These are phyloP conservation scores for Isoetes taiwanensis DNA, from an alignment of 75 land plant genomes.

Conservation along the genomic window DNA sequence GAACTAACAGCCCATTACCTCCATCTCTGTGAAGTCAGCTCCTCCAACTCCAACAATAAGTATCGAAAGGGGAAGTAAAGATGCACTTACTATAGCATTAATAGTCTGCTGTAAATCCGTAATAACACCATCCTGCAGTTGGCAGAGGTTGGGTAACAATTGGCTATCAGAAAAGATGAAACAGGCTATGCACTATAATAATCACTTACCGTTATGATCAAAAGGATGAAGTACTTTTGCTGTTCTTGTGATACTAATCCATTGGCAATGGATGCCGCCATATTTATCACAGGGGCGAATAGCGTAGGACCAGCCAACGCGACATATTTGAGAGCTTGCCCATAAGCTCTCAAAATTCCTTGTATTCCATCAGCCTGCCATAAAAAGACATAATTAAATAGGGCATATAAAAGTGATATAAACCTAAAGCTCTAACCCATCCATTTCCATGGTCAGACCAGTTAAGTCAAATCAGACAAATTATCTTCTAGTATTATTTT, in stretches of 20 bases:
- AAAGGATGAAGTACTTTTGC: slow-evolving; percentile 58
- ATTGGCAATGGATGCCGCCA: slow-evolving; percentile 50
- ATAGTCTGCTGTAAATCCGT: slow-evolving; percentile 91
- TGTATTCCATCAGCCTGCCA: slow-evolving; percentile 57
- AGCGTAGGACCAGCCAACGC: slow-evolving; percentile 73
- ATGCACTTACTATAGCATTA: slow-evolving; percentile 73
- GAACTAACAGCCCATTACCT: slow-evolving; percentile 25
- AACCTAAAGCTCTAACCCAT: too few species aligned
- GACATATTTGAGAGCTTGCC: slow-evolving; percentile 43
- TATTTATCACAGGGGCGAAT: slow-evolving; percentile 58
- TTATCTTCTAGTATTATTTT: too few species aligned
- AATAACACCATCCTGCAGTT: slow-evolving; percentile 79
- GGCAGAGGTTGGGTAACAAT: neutral
- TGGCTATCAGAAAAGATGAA: too few species aligned
- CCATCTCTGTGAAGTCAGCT: slow-evolving; percentile 96
- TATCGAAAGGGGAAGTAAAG: slow-evolving; percentile 77
- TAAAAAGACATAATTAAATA: too few species aligned
- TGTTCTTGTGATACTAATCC: slow-evolving; percentile 10
- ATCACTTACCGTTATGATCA: slow-evolving; percentile 60
- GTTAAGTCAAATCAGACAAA: too few species aligned
- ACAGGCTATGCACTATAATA: too few species aligned
- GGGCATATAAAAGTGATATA: too few species aligned
- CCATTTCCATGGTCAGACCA: too few species aligned
- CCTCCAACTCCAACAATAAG: slow-evolving; percentile 95
- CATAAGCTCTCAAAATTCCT: slow-evolving; percentile 65